Evolutionary conservation across 257 asterid species (phyloP).

Genomic region (Sherardia arvensis): DNA sequence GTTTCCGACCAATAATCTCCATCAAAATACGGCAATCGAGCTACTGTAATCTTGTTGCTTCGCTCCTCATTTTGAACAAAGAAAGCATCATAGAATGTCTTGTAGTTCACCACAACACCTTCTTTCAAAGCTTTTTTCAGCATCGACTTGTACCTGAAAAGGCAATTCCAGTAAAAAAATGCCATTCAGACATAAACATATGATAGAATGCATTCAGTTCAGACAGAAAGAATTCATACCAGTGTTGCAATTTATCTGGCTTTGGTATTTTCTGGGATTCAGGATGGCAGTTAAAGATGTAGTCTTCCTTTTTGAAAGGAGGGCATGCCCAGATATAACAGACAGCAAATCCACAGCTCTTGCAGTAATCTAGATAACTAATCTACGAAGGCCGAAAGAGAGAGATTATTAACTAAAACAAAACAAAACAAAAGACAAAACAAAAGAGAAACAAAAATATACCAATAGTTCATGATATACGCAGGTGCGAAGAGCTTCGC

Average conservation of each 20-base stretch:
- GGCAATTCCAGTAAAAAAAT: constrained; percentile 4
- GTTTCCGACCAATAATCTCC: constrained; percentile 66
- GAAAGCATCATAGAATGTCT: constrained; percentile 51
- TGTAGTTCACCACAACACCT: constrained; percentile 40
- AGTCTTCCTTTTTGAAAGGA: constrained; percentile 62
- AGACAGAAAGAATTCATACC: constrained; percentile 31
- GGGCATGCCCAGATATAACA: constrained; percentile 88
- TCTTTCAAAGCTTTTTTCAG: constrained; percentile 48
- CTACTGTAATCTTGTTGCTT: constrained; percentile 48
- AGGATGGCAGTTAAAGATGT: constrained; percentile 73
- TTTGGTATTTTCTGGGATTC: constrained; percentile 57
- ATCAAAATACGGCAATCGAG: constrained; percentile 66
- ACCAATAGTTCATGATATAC: constrained; percentile 74
- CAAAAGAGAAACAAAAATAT: constrained; percentile 9
- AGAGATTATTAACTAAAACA: too few relatives aligned
- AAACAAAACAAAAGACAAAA: neutral
- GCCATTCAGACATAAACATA: neutral
- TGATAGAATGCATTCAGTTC: neutral
- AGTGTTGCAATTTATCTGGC: constrained; percentile 45
- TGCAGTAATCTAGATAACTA: constrained; percentile 80
- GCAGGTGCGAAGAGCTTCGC: constrained; percentile 66
- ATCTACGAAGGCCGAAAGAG: constrained; percentile 31
- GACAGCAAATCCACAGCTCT: constrained; percentile 51
- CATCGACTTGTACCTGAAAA: constrained; percentile 57
- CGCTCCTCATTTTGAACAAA: constrained; percentile 38